Conservation (phyloP, 306 rosid species). For the Canavalia gladiata region DNA sequence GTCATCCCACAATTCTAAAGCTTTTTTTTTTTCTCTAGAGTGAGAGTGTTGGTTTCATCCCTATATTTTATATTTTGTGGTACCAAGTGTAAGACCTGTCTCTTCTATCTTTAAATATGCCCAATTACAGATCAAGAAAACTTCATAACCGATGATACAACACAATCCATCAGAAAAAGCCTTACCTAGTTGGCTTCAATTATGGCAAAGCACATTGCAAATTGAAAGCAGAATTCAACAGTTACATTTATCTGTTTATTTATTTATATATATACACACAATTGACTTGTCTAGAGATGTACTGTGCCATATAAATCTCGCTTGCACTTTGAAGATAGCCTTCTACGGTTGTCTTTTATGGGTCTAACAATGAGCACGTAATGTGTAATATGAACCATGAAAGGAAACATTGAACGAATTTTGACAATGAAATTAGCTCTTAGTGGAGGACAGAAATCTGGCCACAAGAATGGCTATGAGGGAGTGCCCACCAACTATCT, state of each 20-base stretch:
- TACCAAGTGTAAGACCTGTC: conserved; percentile 29
- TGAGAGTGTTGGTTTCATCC: conserved; percentile 22
- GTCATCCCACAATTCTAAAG: conserved; percentile 48
- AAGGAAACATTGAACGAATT: conserved; percentile 38
- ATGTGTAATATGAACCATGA: conserved; percentile 50
- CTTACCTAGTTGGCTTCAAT: conserved; percentile 51
- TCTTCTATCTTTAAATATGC: conserved; percentile 50
- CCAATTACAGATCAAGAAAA: conserved; percentile 41
- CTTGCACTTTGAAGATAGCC: conserved; percentile 6
- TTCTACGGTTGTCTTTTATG: conserved; percentile 18
- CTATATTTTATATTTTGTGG: conserved; percentile 45
- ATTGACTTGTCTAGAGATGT: conserved; percentile 15
- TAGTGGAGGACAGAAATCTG: conserved; percentile 54
- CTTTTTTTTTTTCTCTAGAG: neutral
- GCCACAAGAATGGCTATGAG: conserved; percentile 49
- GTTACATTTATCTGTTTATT: neutral
- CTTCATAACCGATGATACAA: conserved; percentile 9
- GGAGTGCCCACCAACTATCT: conserved; percentile 49
- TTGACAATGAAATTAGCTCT: conserved; percentile 42
- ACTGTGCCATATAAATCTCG: conserved; percentile 36
- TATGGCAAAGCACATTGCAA: conserved; percentile 25
- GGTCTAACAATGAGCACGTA: conserved; percentile 48
- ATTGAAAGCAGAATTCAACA: conserved; percentile 26
- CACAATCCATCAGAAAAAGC: neutral
- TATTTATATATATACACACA: neutral